Evolutionary conservation across 768 basidiomycete species (phyloP).

Genomic region (Mycena venus): DNA sequence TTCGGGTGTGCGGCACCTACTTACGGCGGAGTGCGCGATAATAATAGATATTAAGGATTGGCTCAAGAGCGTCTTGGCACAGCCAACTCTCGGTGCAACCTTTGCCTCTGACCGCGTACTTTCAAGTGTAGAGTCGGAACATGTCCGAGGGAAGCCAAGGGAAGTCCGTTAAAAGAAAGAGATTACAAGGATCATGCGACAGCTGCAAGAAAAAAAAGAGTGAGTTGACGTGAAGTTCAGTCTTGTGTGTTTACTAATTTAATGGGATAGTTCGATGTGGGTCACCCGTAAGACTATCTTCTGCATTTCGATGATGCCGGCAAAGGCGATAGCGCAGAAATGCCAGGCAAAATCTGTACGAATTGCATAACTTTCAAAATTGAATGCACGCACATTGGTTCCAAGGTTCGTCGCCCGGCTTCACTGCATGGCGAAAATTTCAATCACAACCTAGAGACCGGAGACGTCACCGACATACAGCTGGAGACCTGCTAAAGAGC

Average conservation of each 20-base stretch:
- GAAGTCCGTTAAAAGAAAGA: too few species aligned
- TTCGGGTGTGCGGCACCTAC: too few species aligned
- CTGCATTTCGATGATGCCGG: too few species aligned
- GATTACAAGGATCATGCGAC: conserved; percentile 7
- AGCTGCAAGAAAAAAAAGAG: not conserved
- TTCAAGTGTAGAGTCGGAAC: too few species aligned
- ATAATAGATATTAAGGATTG: too few species aligned
- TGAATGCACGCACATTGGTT: conserved; percentile 69
- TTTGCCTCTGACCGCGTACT: too few species aligned
- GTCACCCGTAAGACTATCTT: not conserved
- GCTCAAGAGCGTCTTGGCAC: too few species aligned
- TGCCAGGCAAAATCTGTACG: conserved; percentile 65
- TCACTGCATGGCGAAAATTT: conserved; percentile 29
- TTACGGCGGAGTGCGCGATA: too few species aligned
- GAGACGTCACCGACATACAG: not conserved
- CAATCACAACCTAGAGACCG: not conserved
- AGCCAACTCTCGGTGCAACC: too few species aligned
- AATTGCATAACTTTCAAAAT: conserved; percentile 64
- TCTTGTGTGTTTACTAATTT: not conserved
- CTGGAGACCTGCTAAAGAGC: not conserved
- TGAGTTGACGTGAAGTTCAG: conserved; percentile 38
- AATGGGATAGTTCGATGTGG: conserved; percentile 29
- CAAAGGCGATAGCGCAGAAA: conserved; percentile 69
- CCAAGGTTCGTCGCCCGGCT: conserved; percentile 54
- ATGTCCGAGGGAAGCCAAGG: too few species aligned